Percentiles rank a stretch among this genome's conserved stretches.
These are phyloP conservation scores for Hypoxylon trugodes DNA, from an alignment of 495 filamentous ascomycete genomes.

Conservation along the genomic window DNA sequence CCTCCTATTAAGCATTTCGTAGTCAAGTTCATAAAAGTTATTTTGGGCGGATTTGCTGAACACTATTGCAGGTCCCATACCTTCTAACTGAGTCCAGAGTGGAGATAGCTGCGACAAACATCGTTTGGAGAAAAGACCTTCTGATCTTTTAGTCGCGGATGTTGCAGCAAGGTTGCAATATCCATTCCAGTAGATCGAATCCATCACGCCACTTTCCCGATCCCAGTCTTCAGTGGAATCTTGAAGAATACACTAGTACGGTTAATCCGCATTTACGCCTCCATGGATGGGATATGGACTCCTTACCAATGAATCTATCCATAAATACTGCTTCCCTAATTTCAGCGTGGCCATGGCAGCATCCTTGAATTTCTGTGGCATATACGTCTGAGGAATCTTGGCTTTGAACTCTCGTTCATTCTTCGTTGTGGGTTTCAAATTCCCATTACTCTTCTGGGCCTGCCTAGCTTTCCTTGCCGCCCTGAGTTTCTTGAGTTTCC, in stretches of 20 bases:
- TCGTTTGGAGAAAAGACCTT: constrained; percentile 7
- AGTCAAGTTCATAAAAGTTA: background rate
- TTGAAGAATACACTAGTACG: background rate
- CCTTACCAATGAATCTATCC: constrained; percentile 7
- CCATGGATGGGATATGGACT: background rate
- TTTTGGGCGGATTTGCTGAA: background rate
- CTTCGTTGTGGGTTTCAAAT: background rate
- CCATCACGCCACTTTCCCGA: background rate
- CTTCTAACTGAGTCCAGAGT: background rate
- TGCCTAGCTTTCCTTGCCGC: too few relatives aligned
- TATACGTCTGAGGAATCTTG: background rate
- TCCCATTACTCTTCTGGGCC: too few relatives aligned
- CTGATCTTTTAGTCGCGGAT: background rate
- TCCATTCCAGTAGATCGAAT: background rate
- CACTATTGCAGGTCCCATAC: background rate
- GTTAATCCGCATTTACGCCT: background rate
- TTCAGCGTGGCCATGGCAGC: background rate
- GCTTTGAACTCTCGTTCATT: background rate
- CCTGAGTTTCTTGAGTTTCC: too few relatives aligned
- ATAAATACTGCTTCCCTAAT: background rate
- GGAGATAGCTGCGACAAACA: background rate
- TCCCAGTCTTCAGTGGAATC: constrained; percentile 2
- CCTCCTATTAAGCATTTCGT: background rate
- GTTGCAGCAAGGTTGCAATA: constrained; percentile 10
- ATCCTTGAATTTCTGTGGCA: constrained; percentile 8